phyloP scores from a whole-genome alignment of 495 filamentous ascomycete species.

The Penicillium mononematosum region DNA sequence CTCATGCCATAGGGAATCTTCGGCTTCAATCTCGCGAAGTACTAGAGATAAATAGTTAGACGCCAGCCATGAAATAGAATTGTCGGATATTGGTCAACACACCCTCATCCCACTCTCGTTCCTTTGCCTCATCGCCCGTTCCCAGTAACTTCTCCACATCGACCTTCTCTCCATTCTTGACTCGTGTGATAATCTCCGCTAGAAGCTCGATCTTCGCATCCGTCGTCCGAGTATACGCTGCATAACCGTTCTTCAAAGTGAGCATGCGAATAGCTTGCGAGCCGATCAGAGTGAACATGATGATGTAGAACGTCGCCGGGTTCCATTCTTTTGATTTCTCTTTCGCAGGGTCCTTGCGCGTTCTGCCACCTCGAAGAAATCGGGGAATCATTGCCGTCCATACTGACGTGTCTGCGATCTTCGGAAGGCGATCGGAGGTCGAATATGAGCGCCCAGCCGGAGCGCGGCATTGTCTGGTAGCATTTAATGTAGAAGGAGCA shows the following conservation, averaged over 20 bases:
- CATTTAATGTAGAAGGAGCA: background rate
- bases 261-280: conserved; percentile 94
- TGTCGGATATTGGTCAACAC: conserved; percentile 16
- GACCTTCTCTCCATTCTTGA: conserved; percentile 83
- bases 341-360: conserved; percentile 32
- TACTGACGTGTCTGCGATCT: conserved; percentile 62
- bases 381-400: conserved; percentile 67
- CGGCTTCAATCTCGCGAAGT: conserved; percentile 75
- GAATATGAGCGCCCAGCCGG: conserved; percentile 28
- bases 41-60: conserved; percentile 48
- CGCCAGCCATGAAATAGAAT: conserved; percentile 2
- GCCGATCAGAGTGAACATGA: conserved; percentile 87
- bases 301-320: conserved; percentile 87
- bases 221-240: conserved; percentile 66
- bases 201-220: conserved; percentile 77
- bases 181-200: conserved; percentile 75
- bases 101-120: conserved; percentile 89
- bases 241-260: conserved; percentile 69
- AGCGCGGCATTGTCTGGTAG: conserved; percentile 9
- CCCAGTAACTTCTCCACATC: conserved; percentile 84
- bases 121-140: conserved; percentile 70
- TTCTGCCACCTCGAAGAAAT: conserved; percentile 41
- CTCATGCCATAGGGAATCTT: conserved; percentile 63
- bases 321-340: conserved; percentile 76
- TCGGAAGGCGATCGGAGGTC: conserved; percentile 48